Evolutionary conservation across 306 rosid genomes (phyloP).

Genomic region (Castanea mollissima): DNA sequence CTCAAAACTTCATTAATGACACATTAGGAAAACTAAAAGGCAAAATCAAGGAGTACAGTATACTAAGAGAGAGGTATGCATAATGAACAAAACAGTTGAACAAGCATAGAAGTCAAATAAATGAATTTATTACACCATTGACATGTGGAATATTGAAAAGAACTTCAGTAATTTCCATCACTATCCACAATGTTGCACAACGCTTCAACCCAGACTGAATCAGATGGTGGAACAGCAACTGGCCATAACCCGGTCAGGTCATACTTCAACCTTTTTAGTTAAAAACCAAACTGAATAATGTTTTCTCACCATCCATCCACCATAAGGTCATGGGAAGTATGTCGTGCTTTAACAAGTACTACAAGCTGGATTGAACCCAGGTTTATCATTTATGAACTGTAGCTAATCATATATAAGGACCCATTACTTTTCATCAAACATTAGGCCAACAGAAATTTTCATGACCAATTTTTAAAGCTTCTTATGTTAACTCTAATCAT

Average conservation of each 20-base stretch:
- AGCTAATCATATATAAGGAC: neutral
- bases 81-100: neutral
- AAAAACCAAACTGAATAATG: neutral
- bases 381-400: neutral
- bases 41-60: neutral
- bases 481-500: neutral
- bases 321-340: neutral
- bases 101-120: neutral
- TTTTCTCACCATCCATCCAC: neutral
- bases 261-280: neutral
- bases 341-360: neutral
- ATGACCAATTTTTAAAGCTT: neutral
- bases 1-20: slow-evolving; percentile 2
- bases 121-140: neutral
- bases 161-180: neutral
- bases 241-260: neutral
- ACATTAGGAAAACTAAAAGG: neutral
- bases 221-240: neutral
- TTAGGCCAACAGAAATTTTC: neutral
- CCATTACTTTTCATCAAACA: neutral
- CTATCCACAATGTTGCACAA: no score
- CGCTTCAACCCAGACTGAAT: neutral
- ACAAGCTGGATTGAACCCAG: neutral
- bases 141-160: neutral
- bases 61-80: neutral